These are phyloP conservation scores for Trichophyton rubrum DNA, from an alignment of 2,329 filamentous ascomycete genomes.

Conservation along the genomic window DNA sequence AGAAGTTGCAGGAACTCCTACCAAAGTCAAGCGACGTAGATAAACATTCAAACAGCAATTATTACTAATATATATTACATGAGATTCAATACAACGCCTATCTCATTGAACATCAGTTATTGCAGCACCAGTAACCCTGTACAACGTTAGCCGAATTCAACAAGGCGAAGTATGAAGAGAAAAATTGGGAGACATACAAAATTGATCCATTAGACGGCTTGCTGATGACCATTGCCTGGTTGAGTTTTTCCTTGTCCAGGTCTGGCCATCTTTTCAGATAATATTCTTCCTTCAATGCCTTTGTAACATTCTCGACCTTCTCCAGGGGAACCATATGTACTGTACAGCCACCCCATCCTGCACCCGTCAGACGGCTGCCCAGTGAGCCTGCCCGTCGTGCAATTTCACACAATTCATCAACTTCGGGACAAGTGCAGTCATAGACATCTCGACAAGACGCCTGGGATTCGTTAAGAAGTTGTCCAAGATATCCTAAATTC, in stretches of 20 bases:
- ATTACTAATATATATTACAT: background rate
- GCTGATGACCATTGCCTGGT: slow-evolving; percentile 74
- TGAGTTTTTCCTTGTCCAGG: slow-evolving; percentile 58
- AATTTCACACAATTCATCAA: slow-evolving; percentile 78
- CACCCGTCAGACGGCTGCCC: slow-evolving; percentile 77
- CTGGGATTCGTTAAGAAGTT: slow-evolving; percentile 80
- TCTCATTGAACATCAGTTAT: slow-evolving; percentile 20
- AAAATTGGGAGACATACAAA: slow-evolving; percentile 22
- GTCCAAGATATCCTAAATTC: slow-evolving; percentile 62
- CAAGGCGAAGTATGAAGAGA: background rate
- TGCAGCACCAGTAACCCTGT: slow-evolving; percentile 27
- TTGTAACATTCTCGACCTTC: slow-evolving; percentile 64
- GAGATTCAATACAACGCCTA: background rate
- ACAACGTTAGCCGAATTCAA: background rate
- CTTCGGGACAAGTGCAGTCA: slow-evolving; percentile 82
- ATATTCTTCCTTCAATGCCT: slow-evolving; percentile 69
- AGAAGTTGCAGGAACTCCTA: background rate
- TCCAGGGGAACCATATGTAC: slow-evolving; percentile 83
- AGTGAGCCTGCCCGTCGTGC: slow-evolving; percentile 67
- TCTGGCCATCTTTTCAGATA: slow-evolving; percentile 60
- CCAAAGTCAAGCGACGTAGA: background rate
- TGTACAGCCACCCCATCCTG: slow-evolving; percentile 92
- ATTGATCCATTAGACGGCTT: slow-evolving; percentile 48
- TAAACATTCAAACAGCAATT: background rate
- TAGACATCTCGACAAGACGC: slow-evolving; percentile 74